These are phyloP conservation scores for Talinum fruticosum DNA, from an alignment of 148 eudicot genomes.

Conservation along the genomic window DNA sequence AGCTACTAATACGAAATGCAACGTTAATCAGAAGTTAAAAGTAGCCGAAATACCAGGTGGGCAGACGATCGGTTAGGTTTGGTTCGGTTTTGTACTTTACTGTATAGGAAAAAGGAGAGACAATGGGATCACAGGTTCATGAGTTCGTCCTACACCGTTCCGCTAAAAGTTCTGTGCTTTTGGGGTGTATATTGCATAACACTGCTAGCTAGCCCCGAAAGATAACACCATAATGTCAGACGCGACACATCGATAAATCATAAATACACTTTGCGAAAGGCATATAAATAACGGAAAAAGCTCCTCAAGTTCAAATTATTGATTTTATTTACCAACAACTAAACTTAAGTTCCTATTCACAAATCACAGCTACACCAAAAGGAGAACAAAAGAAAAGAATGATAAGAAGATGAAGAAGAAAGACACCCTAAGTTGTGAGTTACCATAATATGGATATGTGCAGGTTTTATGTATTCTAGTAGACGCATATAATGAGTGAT, in stretches of 20 bases:
- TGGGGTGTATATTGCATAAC: neutral
- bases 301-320: too few relatives aligned
- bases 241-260: neutral
- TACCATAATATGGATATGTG: conserved; percentile 88
- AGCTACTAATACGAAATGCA: neutral
- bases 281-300: too few relatives aligned
- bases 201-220: neutral
- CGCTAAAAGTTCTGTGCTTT: too few relatives aligned
- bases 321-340: too few relatives aligned
- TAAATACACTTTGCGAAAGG: neutral
- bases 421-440: conserved; percentile 19
- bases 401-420: too few relatives aligned
- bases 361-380: too few relatives aligned
- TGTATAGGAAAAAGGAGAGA: too few relatives aligned
- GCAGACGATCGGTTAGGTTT: too few relatives aligned
- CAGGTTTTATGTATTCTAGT: conserved; percentile 71
- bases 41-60: neutral
- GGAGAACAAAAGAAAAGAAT: too few relatives aligned
- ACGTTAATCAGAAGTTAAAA: neutral
- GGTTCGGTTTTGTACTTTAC: too few relatives aligned
- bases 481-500: conserved; percentile 93
- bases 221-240: neutral
- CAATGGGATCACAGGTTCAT: neutral
- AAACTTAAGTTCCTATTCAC: too few relatives aligned
- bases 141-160: neutral